Evolutionary conservation across 495 filamentous ascomycete species (phyloP), one percentile per base, ranked within the genome.

Genomic region (Penicillium coprophilum): DNA sequence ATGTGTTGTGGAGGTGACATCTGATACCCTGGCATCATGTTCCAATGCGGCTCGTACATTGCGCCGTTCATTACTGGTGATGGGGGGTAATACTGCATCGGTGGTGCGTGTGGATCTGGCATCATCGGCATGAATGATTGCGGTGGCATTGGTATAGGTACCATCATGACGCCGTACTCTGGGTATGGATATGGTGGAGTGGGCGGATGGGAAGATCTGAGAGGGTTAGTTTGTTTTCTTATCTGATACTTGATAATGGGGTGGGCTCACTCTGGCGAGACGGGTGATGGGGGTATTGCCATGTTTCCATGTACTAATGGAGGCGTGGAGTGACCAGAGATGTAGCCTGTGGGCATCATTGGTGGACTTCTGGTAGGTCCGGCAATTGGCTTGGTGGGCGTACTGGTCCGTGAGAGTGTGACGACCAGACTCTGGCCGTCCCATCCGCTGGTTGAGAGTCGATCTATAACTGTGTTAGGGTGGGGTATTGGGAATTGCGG

Each of bases 401-500:
- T 65, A 45, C 69, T 72, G 45, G 74, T 77, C 28, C 74, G 71
- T 28, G 74, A 71, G 52, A 79, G 57, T 13, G 74, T 79, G 27
- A 79, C 76, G 6, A 75, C 71, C 50, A 79, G 58, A 51, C 70
- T 72, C 38, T 76, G 76, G 15, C 76, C 76, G 28, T 79, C 72
- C 76, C 76, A 79, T 48, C 76, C 76, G 41, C 67, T 74, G 40
- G 74, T 69, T 13, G 74, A 76, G 41, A 79, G 58, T 34, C 72
- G 68, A 45, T 75, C 76, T 79, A 52, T 27, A 53, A 34, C n/a
- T 8, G 17, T 11, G 55, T 68, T 53, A 66, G 52, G 21, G 24
- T 17, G 4, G 23, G 46, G 6, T 32, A 27, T 24, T 21, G 20
- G 12, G 49, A 17, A 19, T n/a, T 8, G 20, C 3, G 8, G 20